phyloP scores from a whole-genome alignment of 2,329 filamentous ascomycete species.

The Fulvia fulva region DNA sequence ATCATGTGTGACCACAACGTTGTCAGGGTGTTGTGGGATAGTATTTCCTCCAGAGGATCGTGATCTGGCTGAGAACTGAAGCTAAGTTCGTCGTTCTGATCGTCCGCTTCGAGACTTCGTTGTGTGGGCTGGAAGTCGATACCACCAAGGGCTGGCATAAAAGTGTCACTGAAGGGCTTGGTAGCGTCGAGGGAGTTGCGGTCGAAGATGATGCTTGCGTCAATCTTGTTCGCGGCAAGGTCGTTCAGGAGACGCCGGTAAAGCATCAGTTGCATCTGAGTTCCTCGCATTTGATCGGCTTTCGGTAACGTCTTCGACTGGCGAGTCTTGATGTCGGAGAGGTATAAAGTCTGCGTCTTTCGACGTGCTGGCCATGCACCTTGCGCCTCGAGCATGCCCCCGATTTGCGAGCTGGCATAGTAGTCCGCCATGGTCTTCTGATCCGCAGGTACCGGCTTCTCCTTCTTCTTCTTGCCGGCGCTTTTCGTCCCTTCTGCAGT shows the following conservation, averaged over 20 bases:
- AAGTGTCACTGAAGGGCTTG: slow-evolving; percentile 68
- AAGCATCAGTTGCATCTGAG: slow-evolving; percentile 81
- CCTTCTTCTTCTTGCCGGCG: slow-evolving; percentile 31
- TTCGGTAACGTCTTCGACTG: slow-evolving; percentile 60
- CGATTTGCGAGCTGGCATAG: slow-evolving; percentile 20
- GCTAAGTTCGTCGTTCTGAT: not conserved
- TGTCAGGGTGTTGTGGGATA: slow-evolving; percentile 56
- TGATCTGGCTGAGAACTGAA: not conserved
- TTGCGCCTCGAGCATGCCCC: slow-evolving; percentile 6
- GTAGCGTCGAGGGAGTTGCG: slow-evolving; percentile 68
- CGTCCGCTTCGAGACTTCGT: not conserved
- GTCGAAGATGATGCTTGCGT: slow-evolving; percentile 63
- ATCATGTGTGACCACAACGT: slow-evolving; percentile 63
- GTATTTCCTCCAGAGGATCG: slow-evolving; percentile 49
- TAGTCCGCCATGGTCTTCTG: slow-evolving; percentile 34
- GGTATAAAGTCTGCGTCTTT: slow-evolving; percentile 51
- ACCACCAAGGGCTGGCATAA: slow-evolving; percentile 72
- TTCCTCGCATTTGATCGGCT: slow-evolving; percentile 65
- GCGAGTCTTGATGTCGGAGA: slow-evolving; percentile 87
- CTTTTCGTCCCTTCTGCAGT: slow-evolving; percentile 27
- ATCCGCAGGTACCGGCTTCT: slow-evolving; percentile 27
- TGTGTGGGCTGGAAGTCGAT: slow-evolving; percentile 47
- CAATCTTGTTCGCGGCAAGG: slow-evolving; percentile 66
- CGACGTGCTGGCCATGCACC: slow-evolving; percentile 11
- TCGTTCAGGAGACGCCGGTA: slow-evolving; percentile 82